phyloP scores from a whole-genome alignment of 345 rosid species.

The rapeseed (Brassica napus) region Da-Ae NC_063446.1:30500501-30501000 shows the following conservation, averaged over 20 bases:
- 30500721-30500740: constrained; percentile 88
- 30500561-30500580: constrained; percentile 44
- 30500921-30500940: constrained; percentile 94
- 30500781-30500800: background rate
- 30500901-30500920: constrained; percentile 87
- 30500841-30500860: constrained; percentile 21
- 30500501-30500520: constrained; percentile 81
- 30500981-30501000: background rate
- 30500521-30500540: constrained; percentile 90
- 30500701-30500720: constrained; percentile 83
- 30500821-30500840: constrained; percentile 12
- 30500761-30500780: background rate
- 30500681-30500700: constrained; percentile 84
- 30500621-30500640: background rate
- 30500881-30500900: constrained; percentile 95
- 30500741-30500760: constrained; percentile 28
- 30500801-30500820: background rate
- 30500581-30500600: constrained; percentile 12
- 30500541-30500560: constrained; percentile 88
- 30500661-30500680: constrained; percentile 78
- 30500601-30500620: background rate
- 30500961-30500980: constrained; percentile 40
- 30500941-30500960: constrained; percentile 42
- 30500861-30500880: constrained; percentile 54
- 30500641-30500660: constrained; percentile 79